These are phyloP conservation scores for Sporothrix pallida DNA, from an alignment of 2,329 filamentous ascomycete species.

Conservation along the genomic window DNA sequence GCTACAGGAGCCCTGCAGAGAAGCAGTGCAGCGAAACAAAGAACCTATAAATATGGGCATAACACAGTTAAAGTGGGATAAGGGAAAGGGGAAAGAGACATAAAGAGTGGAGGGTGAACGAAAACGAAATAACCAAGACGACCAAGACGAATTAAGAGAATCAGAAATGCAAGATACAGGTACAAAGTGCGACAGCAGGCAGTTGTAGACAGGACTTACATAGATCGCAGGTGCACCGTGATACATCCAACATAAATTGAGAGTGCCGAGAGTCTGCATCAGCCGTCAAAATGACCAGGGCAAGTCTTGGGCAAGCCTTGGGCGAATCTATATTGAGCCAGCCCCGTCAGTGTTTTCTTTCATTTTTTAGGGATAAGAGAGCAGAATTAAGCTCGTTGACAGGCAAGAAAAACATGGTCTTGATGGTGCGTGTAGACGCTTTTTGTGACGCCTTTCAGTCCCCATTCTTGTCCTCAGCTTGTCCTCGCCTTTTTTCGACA, in stretches of 20 bases:
- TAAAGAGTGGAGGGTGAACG: not conserved
- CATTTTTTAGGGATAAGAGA: not conserved
- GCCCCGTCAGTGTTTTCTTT: not conserved
- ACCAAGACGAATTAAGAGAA: not conserved
- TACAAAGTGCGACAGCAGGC: not conserved
- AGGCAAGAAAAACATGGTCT: not conserved
- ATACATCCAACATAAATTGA: no score
- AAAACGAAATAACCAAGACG: constrained; percentile 8
- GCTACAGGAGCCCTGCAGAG: not conserved
- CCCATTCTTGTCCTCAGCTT: not conserved
- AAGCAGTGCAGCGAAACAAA: not conserved
- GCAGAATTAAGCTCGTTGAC: no score
- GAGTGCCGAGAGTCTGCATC: not conserved
- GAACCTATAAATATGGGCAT: constrained; percentile 1
- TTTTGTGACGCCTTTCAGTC: not conserved
- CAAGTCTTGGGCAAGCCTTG: not conserved
- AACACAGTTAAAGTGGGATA: not conserved
- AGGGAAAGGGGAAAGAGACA: constrained; percentile 18
- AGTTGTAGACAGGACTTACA: not conserved
- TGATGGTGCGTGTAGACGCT: not conserved
- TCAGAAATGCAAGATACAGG: not conserved
- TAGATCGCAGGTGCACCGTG: not conserved
- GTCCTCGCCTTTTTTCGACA: not conserved
- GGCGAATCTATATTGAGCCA: not conserved
- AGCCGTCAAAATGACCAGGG: not conserved